Base-by-base conservation (phyloP, 2,329 filamentous ascomycete genomes). In the Penicillium capsulatum region DNA sequence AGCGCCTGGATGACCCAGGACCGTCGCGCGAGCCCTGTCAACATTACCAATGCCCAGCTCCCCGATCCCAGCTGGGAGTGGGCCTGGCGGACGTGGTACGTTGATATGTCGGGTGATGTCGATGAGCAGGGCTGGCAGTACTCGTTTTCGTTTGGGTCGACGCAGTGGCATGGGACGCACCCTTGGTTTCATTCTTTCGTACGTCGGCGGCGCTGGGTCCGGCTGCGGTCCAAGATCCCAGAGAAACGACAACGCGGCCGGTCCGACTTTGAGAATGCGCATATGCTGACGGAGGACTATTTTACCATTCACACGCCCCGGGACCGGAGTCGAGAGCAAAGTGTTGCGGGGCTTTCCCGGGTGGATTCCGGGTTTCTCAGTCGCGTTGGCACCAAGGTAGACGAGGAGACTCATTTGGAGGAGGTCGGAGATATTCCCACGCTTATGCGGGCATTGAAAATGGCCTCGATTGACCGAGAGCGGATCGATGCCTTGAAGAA, bases 111-210 rank as follows among this genome's bases (percentile, higher is more conserved):
- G n/a, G 78, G 84, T 2, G 83, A 84, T 43, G 81, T 86, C 8
- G 92, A 97, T 57, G 84, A 91, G 47, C 86, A 91, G 47, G 92
- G 92, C 3, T 98, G 92, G 92, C 84, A 94, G 61, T 98, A 98
- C 66, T 92, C 87, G 11, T 89, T 96, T 61, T 83, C 86, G 50
- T 98, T 97, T 60, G 72, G 73, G 49, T 79, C 76, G 29, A 88
- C 85, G 50, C 79, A 81, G 2, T 98, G 92, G 92, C 92, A 98
- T 64, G 83, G 83, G 3, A 85, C 86, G 13, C 80, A 84, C 60
- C 84, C 80, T 17, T 97, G 91, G 90, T 95, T 88, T 66, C 91
- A 90, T 62, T 94, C 88, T 1, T 98, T 91, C 59, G 92, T 96
- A n/a, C 77, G 92, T 24, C 75, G 92, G 51, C 77, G 92, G 46